Conservation (phyloP, 345 rosid genomes). For the Salix suchowensis region DNA sequence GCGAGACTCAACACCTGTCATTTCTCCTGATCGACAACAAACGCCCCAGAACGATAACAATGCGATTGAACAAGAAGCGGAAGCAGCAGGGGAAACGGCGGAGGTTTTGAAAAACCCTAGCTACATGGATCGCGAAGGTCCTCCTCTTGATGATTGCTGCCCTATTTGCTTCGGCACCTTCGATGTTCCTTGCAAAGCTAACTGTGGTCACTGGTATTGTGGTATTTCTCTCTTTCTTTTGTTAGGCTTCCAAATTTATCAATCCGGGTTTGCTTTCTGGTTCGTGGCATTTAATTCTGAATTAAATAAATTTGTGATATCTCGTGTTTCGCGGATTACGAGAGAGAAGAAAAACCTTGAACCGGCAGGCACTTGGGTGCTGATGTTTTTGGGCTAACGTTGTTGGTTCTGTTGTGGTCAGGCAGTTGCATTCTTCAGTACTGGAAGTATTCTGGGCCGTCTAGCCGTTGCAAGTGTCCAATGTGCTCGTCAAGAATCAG, state of each 20-base stretch:
- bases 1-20: not conserved
- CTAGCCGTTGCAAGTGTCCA: slow-evolving; percentile 86
- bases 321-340: too few relatives aligned
- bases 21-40: not conserved
- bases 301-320: too few relatives aligned
- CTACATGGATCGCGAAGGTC: slow-evolving; percentile 10
- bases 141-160: slow-evolving; percentile 78
- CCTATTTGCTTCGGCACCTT: slow-evolving; percentile 76
- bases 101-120: slow-evolving; percentile 22
- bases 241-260: too few relatives aligned
- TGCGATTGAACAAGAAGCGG: not conserved
- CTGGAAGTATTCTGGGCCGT: slow-evolving; percentile 76
- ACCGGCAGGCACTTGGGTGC: too few relatives aligned
- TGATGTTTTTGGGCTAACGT: not conserved
- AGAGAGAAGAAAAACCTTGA: too few relatives aligned
- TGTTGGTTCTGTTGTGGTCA: slow-evolving; percentile 23
- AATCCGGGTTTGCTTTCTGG: too few relatives aligned
- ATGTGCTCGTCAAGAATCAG: slow-evolving; percentile 63
- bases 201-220: slow-evolving; percentile 93
- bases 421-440: slow-evolving; percentile 77
- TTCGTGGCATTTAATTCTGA: too few relatives aligned
- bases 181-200: slow-evolving; percentile 61
- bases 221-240: slow-evolving; percentile 31
- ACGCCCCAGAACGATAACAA: not conserved
- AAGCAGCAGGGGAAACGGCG: slow-evolving; percentile 6